Evolutionary conservation across 2,329 filamentous ascomycete species (phyloP), one percentile per base, ranked within the genome.

Genomic region (Neofusicoccum ribis): DNA sequence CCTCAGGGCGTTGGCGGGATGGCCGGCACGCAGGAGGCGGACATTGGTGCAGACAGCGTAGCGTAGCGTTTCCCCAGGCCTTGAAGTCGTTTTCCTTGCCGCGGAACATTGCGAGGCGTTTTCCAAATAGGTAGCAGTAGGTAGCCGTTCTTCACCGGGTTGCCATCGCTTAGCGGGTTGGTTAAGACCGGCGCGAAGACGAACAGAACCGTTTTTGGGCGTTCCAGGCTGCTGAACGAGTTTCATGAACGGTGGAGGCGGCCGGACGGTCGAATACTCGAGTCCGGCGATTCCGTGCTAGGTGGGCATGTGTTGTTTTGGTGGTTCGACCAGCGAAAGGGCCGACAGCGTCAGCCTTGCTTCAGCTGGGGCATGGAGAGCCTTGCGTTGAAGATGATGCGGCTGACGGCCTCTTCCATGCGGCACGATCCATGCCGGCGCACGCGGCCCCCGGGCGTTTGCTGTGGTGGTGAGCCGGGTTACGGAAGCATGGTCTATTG

Each of bases 101-200:
- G 41, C 54, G 54, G 54, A 46, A 59, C 54, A 59, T 59, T 59
- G 54, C 54, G 54, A 59, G 54, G 54, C 54, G 54, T 59, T 59
- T 34, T 44, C 54, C 54, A 54, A 36, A 54, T 63, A 63, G 60
- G 60, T 63, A 63, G 60, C 60, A 23, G 60, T 54, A 63, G 60
- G 60, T 63, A 63, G 60, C 47, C 34, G 47, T 51, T 52, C 60
- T 63, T 36, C 50, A 44, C 60, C 54, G 54, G 54, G 54, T 36
- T 46, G 54, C 54, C 54, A 46, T 59, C 54, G 39, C 54, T 46
- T 46, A 59, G 39, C 41, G 54, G 54, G 44, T 59, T 56, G 54
- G 54, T 59, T 27, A 44, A 46, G 39, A 44, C 54, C 54, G 54
- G 54, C 54, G 39, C 54, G 54, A 59, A 46, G 39, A 59, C 39